Evolutionary conservation across 495 filamentous ascomycete species (phyloP), one percentile per base, ranked within the genome.

Genomic region (Tuber aestivum): DNA sequence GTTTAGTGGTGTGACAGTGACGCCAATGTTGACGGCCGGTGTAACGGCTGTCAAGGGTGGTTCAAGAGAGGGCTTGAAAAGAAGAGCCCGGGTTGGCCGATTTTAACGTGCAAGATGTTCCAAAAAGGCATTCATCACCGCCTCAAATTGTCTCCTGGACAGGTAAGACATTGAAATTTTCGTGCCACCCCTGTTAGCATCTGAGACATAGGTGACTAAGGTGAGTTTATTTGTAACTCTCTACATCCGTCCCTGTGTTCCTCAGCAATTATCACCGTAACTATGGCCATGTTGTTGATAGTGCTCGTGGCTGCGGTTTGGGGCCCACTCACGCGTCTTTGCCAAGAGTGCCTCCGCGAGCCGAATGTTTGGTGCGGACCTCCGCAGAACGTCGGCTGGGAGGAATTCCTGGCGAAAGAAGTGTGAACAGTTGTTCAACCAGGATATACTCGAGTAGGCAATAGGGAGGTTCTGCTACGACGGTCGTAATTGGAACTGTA

Each of bases 71-170:
- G 56, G 56, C 56, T 65, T 65, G 45, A 32, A 35, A 35, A 27
- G 56, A 18, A 16, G 14, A 18, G 14, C 27, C 27, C 14, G 56
- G 56, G 14, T 65, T 65, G 56, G 56, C 56, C 4, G 56, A 65
- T 32, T 65, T 48, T 65, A 35, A 35, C 56, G 27, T 65, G 56
- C 56, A 18, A 65, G 5, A 35, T 65, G 56, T 65, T 35, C 56
- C 56, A 65, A 65, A 65, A 65, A 65, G 56, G 56, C 56, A 35
- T 65, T 65, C 56, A 65, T 65, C 56, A 16, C 56, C 27, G 27
- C 12, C 3, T 35, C n/a, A n/a, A n/a, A n/a, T n/a, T 65, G 18
- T 65, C 23, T n/a, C 48, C 50, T 61, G 10, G 50, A 14, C 50
- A 7, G 3, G 50, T 10, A 32, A 61, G 50, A 61, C 50, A 61